Base-by-base conservation (phyloP, 2,329 filamentous ascomycete genomes). In the Hypoxylon sp. region DNA sequence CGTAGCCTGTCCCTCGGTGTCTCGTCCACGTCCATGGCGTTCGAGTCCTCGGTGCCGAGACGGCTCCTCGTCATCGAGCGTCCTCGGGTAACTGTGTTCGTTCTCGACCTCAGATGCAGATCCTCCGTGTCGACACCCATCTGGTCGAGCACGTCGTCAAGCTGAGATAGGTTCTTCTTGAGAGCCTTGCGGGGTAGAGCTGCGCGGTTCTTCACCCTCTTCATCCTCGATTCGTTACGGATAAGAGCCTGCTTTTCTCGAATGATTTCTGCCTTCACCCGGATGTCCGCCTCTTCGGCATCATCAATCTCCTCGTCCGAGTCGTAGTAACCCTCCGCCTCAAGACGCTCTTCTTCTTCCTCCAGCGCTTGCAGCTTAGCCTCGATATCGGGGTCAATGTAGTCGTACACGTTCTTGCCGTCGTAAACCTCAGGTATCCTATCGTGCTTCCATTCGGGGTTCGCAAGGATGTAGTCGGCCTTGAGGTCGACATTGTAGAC, bases 161-260 rank as follows among this genome's bases (percentile, higher is more conserved):
- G 91, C 75, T 96, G 88, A 18, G 91, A 90, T 48, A 97, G 82
- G 61, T 90, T 88, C 81, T 93, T 92, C 74, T 91, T 86, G 73
- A 88, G 87, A 67, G 87, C 84, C 67, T 88, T 90, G 71, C 95
- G 88, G 20, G 95, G 96, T 64, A 99, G 96, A 67, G 94, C 85
- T 61, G 95, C 94, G 67, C 92, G 87, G 82, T 99, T 99, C 88
- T 99, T 98, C 74, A 99, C 87, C 83, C 97, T 98, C 79, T 92
- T 91, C 88, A 96, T 92, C 79, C 91, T 90, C 63, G 92, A 90
- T 70, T 96, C 95, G 78, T 98, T 98, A 73, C 91, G 88, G 78
- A 98, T 95, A 62, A 97, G 82, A 63, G 88, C 85, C 68, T 92
- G 88, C 86, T 98, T 97, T 82, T 97, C 93, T 62, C 94, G 89